Evolutionary conservation across 164 flowering plant species (phyloP), one percentile per base, ranked within the genome.

Genomic region (Platanus orientalis): DNA sequence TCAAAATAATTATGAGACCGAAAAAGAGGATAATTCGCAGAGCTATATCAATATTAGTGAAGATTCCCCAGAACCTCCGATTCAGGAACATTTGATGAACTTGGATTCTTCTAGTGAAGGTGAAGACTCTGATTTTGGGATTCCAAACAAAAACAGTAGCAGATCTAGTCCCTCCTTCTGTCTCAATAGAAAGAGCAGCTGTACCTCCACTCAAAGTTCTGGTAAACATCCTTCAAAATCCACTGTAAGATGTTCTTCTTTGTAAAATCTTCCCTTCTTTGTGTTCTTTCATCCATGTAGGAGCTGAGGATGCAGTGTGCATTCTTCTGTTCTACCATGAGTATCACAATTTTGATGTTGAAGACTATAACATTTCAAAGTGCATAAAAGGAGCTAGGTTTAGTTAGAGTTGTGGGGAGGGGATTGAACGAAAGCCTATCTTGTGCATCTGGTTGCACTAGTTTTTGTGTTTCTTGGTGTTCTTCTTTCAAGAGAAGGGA

Each of bases 21-120:
- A 47, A 32, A 63, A 73, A 60, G 73, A 49, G 45, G 57, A 55
- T 6, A 56, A 53, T 54, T 47, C 25, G 7, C 55, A 36, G 30
- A 48, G 42, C 23, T n/a, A 57, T 57, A 24, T 66, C 26, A 49
- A 65, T 71, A 60, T 67, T 21, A 60, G 49, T 7, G 80, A 83
- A n/a, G 87, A 73, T 72, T 79, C 83, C 17, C 74, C 73, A 60
- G 63, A 70, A 40, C 55, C 63, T 60, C 45, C 55, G 51, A 71
- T 57, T 28, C 45, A 60, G 30, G 71, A 57, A 19, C 32, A 68
- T 58, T 63, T 70, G 0, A 61, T 76, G 81, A 75, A 47, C 24
- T 32, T 89, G 63, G 87, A 83, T 76, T 82, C 84, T 63, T 81
- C 85, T 23, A 83, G 77, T 65, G 92, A 83, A 34, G 53, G 61